Evolutionary conservation across 2,329 filamentous ascomycete genomes (phyloP), one percentile per base, ranked within the genome.

Genomic region (Talaromyces rugulosus): DNA sequence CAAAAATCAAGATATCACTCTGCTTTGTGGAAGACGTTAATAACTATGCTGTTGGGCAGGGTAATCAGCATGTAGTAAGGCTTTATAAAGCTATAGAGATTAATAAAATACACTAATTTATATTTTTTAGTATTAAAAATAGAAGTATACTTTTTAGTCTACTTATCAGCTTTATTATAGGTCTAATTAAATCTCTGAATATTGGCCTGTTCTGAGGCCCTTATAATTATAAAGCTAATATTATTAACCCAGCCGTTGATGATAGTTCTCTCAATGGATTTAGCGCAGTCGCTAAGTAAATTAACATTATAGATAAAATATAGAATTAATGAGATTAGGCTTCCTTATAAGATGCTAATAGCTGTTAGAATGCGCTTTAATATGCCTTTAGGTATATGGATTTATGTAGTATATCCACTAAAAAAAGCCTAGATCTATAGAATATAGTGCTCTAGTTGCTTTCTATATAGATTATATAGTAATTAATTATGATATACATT

Each of bases 101-200:
- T 54, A n/a, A 55, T 34, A 55, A 55, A 55, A 55, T 55, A 36
- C 11, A 55, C 34, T 34, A 55, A 36, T 55, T 55, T 55, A 55
- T 55, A 55, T 18, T 55, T 55, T 11, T 55, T 55, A 16, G n/a
- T 33, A 31, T 55, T 55, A 55, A 55, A 55, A 5, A 55, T 34
- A 5, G 18, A 55, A 11, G 18, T 55, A 36, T 55, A 55, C n/a
- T n/a, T 16, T 18, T 31, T 33, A 18, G 33, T 34, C n/a, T 55
- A 55, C 1, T 33, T 31, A 55, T 55, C 23, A 31, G 30, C 9
- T 18, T 55, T n/a, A 2, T n/a, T 18, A 55, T 31, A 33, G 5
- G n/a, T n/a, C 6, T 18, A 18, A n/a, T 36, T n/a, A 34, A 55
- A 18, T 18, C 18, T 55, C 2, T 33, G 4, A 36, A 55, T 36